Evolutionary conservation across 2,329 filamentous ascomycete species (phyloP), one percentile per base, ranked within the genome.

Genomic region (Cladosporium sp.): DNA sequence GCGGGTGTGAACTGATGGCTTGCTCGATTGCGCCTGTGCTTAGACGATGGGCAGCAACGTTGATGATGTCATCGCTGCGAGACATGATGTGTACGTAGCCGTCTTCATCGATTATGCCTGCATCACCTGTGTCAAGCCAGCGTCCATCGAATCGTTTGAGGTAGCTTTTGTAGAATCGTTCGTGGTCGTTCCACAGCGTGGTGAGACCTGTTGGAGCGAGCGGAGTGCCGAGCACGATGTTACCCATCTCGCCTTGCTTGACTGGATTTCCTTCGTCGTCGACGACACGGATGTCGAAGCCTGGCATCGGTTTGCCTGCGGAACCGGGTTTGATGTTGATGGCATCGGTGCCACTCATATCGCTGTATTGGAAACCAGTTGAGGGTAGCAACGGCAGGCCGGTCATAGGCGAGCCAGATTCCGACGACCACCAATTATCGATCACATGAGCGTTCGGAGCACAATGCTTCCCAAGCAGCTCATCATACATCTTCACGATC

Each of bases 41-140:
- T 68, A 97, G 89, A 15, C 93, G 87, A 80, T 97, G 93, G 5
- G 93, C 93, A 49, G 93, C 93, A n/a, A 97, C 93, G 75, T 97
- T 97, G 75, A 97, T 93, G 67, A 97, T 90, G 77, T 97, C 93
- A 80, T 97, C 93, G 36, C 84, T 84, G 63, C 87, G 78, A 3
- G 83, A 82, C 85, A 89, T 88, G 71, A 90, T 83, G 71, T 87
- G 85, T 36, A 88, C 82, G 71, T 88, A 88, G 4, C 86, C 87
- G 49, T 94, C 89, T 15, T 85, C 77, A 74, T 97, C 93, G 66
- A 97, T 88, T 82, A 93, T 88, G 0, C 94, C 93, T 0, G 92
- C 90, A 76, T 98, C 93, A 2, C 93, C 94, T 0, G 93, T 97
- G 75, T 98, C 93, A 52, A 97, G 79, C 92, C 92, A 97, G 71